These are phyloP conservation scores for Penicillium dipodomyicola DNA, from an alignment of 495 filamentous ascomycete species.

Conservation along the genomic window DNA sequence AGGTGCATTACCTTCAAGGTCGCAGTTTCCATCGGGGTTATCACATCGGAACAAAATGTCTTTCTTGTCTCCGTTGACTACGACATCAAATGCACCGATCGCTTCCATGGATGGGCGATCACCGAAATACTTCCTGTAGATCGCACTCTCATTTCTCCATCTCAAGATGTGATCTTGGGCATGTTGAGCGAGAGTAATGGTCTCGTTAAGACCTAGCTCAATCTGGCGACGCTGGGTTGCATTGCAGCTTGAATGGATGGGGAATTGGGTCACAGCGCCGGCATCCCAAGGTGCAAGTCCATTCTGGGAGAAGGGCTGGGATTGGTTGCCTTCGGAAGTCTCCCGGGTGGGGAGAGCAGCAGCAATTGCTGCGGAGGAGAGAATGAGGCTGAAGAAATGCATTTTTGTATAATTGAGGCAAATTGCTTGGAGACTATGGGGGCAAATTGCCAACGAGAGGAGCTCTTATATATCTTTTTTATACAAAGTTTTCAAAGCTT, in stretches of 20 bases:
- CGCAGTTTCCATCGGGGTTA: constrained; percentile 57
- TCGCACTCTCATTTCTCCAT: constrained; percentile 47
- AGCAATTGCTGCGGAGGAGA: constrained; percentile 8
- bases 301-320: constrained; percentile 12
- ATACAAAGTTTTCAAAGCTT: background rate
- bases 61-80: constrained; percentile 47
- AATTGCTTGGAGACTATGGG: background rate
- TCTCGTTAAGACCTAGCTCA: constrained; percentile 46
- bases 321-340: background rate
- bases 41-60: constrained; percentile 56
- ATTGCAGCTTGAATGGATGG: constrained; percentile 58
- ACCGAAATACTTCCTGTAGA: constrained; percentile 60
- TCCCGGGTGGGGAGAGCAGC: constrained; percentile 14
- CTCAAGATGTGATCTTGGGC: constrained; percentile 48
- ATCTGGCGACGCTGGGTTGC: constrained; percentile 49
- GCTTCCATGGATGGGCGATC: constrained; percentile 45
- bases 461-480: constrained; percentile 6
- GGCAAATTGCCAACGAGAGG: background rate
- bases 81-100: constrained; percentile 52
- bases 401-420: background rate
- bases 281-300: constrained; percentile 20
- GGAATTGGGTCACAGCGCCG: constrained; percentile 29
- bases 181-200: constrained; percentile 46
- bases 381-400: background rate
- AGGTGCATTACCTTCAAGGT: constrained; percentile 35